Evolutionary conservation across 495 filamentous ascomycete species (phyloP).

Genomic region (Podospora sp.): DNA sequence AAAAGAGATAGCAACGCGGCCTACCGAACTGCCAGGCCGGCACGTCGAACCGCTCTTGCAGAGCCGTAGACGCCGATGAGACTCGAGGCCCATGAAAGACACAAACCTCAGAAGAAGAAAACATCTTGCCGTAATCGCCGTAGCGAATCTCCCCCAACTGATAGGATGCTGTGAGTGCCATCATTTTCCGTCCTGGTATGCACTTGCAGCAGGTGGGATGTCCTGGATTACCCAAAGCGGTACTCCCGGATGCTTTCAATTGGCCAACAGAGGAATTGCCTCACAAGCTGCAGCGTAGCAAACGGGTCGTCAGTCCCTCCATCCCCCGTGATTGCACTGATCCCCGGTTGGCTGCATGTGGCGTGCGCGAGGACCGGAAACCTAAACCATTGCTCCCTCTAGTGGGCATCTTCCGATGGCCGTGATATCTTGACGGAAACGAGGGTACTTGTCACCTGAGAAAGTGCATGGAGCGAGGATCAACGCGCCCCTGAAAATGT

Average conservation of each 20-base stretch:
- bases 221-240: slow-evolving; percentile 25
- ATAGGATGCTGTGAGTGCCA: slow-evolving; percentile 16
- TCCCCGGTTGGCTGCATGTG: slow-evolving; percentile 11
- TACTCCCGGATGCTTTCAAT: slow-evolving; percentile 12
- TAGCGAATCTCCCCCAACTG: not conserved
- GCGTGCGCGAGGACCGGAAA: not conserved
- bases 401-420: slow-evolving; percentile 4
- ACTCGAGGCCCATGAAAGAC: not conserved
- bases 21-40: slow-evolving; percentile 16
- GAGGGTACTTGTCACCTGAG: slow-evolving; percentile 3
- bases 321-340: not conserved
- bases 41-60: slow-evolving; percentile 10
- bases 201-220: slow-evolving; percentile 12
- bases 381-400: not conserved
- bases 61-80: slow-evolving; percentile 15
- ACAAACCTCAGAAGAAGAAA: too few relatives aligned
- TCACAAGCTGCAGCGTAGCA: slow-evolving; percentile 8
- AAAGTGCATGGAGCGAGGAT: not conserved
- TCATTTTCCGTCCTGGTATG: slow-evolving; percentile 18
- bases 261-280: slow-evolving; percentile 12
- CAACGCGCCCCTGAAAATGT: not conserved
- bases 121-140: slow-evolving; percentile 7
- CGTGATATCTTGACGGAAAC: not conserved
- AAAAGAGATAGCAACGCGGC: slow-evolving; percentile 16
- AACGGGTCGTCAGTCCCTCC: not conserved